These are phyloP conservation scores for Brassica balearica DNA, from an alignment of 441 rosid species.

Conservation along the genomic window DNA sequence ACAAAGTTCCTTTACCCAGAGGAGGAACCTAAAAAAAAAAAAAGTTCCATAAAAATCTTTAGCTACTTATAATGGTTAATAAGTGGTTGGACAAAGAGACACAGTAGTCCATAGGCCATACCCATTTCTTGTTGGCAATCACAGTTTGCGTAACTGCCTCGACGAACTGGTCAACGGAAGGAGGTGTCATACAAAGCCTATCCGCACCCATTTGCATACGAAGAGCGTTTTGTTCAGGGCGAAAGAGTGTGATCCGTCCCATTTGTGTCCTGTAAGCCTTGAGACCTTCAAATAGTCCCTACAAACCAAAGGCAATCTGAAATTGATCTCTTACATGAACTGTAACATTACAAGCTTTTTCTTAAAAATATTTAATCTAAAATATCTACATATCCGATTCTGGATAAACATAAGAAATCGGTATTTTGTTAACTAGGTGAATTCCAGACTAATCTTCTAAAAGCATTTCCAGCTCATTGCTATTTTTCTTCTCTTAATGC, in stretches of 20 bases:
- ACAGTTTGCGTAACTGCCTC: constrained; percentile 56
- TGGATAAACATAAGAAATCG: not conserved
- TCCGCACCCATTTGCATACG: constrained; percentile 58
- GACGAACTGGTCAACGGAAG: constrained; percentile 49
- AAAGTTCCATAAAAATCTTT: not conserved
- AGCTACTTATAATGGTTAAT: not conserved
- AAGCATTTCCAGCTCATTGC: not conserved
- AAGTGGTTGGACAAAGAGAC: not conserved
- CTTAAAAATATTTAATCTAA: not conserved
- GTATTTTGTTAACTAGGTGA: not conserved
- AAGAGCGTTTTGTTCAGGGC: constrained; percentile 58
- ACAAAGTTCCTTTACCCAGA: constrained; percentile 58
- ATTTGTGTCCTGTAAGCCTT: constrained; percentile 52
- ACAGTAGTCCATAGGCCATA: not conserved
- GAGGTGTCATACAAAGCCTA: constrained; percentile 58
- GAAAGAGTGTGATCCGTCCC: constrained; percentile 48
- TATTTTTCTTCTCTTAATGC: not conserved
- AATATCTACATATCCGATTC: too few relatives aligned
- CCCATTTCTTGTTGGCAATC: constrained; percentile 64
- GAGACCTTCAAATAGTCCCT: constrained; percentile 45
- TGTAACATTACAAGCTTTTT: not conserved
- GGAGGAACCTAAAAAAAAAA: constrained; percentile 26
- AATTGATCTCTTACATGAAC: not conserved
- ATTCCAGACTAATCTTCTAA: not conserved
- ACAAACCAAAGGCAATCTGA: constrained; percentile 4